Evolutionary conservation across 768 basidiomycete species (phyloP).

Genomic region (Flagelloscypha sp.): DNA sequence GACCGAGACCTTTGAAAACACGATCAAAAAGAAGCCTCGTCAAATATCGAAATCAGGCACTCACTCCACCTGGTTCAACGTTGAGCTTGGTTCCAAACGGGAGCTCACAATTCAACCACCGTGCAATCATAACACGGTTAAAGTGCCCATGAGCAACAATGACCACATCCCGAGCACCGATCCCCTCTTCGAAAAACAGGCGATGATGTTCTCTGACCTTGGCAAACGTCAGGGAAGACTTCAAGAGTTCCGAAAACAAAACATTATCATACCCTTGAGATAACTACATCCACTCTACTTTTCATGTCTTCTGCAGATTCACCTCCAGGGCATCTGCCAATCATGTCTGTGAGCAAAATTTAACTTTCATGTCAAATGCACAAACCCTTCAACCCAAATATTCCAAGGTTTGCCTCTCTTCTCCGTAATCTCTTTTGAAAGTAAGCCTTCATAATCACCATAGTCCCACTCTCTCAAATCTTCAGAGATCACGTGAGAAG

Average conservation of each 20-base stretch:
- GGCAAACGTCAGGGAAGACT: slow-evolving; percentile 4
- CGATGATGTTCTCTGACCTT: slow-evolving; percentile 73
- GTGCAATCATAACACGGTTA: slow-evolving; percentile 66
- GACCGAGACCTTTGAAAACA: slow-evolving; percentile 51
- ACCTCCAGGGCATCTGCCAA: slow-evolving; percentile 72
- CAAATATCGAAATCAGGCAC: slow-evolving; percentile 16
- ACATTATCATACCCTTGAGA: slow-evolving; percentile 47
- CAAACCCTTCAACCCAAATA: slow-evolving; percentile 81
- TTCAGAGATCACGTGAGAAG: slow-evolving; percentile 49
- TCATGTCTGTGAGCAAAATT: slow-evolving; percentile 8
- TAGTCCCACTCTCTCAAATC: slow-evolving; percentile 81
- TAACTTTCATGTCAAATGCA: background rate
- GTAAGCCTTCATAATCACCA: slow-evolving; percentile 77
- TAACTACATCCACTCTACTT: slow-evolving; percentile 66
- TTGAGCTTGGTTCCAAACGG: slow-evolving; percentile 65
- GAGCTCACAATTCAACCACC: slow-evolving; percentile 72
- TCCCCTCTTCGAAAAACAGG: slow-evolving; percentile 58
- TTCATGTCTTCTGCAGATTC: slow-evolving; percentile 80
- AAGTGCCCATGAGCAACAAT: slow-evolving; percentile 90
- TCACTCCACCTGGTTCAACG: slow-evolving; percentile 77
- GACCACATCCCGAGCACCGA: slow-evolving; percentile 67
- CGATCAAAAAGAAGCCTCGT: slow-evolving; percentile 3
- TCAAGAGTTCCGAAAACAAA: background rate
- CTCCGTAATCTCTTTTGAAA: slow-evolving; percentile 67
- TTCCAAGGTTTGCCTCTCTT: slow-evolving; percentile 52